Conservation (phyloP, 768 basidiomycete species). For the Glaciozyma martinii region DNA sequence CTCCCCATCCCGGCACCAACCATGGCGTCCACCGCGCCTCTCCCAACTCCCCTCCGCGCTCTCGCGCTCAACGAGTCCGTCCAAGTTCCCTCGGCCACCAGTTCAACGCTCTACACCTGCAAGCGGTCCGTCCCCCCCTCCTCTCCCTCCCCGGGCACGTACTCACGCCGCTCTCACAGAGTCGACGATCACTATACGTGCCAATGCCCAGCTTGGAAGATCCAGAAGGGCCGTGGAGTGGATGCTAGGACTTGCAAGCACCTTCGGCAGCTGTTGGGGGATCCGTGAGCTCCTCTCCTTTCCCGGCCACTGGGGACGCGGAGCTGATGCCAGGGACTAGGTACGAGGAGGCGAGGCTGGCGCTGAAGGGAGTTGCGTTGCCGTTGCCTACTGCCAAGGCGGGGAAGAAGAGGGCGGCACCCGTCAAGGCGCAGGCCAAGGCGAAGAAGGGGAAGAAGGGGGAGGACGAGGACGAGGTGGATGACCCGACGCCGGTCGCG, state of each 20-base stretch:
- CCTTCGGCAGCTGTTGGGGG: conserved; percentile 18
- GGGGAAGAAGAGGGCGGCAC: conserved; percentile 10
- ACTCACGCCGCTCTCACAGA: background rate
- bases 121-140: background rate
- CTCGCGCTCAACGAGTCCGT: no score
- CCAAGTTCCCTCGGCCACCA: no score
- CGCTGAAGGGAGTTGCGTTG: background rate
- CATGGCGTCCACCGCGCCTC: no score
- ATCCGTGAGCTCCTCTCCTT: conserved; percentile 13
- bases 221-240: background rate
- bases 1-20: no score
- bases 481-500: background rate
- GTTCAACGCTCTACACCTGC: background rate
- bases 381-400: background rate
- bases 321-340: background rate
- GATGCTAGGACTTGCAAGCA: conserved; percentile 28
- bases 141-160: no score
- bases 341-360: conserved; percentile 8
- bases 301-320: background rate
- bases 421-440: background rate
- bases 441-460: background rate
- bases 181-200: conserved; percentile 15
- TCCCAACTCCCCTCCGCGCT: no score
- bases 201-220: conserved; percentile 12
- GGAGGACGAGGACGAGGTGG: background rate